Percentiles rank a stretch among this genome's conserved stretches.
These are phyloP conservation scores for Ogataea pini DNA, from an alignment of 805 yeast genomes.

Conservation along the genomic window DNA sequence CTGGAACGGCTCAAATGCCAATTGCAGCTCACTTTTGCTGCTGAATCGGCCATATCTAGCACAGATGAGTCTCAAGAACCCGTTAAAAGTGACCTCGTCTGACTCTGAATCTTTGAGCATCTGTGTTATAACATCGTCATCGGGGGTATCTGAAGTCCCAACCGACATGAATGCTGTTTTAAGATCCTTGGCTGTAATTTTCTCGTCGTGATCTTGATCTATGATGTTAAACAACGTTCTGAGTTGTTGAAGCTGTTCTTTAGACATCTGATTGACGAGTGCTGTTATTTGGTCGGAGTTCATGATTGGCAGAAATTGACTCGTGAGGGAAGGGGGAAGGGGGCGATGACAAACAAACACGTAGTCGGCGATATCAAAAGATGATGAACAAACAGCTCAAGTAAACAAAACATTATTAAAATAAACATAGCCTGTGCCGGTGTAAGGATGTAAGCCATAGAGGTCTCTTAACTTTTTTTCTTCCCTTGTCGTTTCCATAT, in stretches of 20 bases:
- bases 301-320: too few species aligned
- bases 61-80: constrained; percentile 65
- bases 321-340: too few species aligned
- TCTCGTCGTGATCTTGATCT: constrained; percentile 80
- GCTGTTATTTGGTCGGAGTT: constrained; percentile 4
- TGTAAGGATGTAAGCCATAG: too few species aligned
- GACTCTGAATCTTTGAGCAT: constrained; percentile 46
- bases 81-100: constrained; percentile 57
- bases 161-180: constrained; percentile 51
- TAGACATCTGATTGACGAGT: constrained; percentile 43
- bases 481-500: too few species aligned
- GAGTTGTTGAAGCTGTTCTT: constrained; percentile 63
- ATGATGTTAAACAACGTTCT: constrained; percentile 77
- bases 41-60: constrained; percentile 50
- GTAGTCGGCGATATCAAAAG: too few species aligned
- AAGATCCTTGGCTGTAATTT: constrained; percentile 57
- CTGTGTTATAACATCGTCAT: constrained; percentile 42
- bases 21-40: constrained; percentile 50
- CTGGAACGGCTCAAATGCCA: constrained; percentile 59
- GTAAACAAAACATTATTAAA: too few species aligned
- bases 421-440: too few species aligned
- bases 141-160: constrained; percentile 40
- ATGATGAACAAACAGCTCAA: too few species aligned
- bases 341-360: constrained; percentile 1
- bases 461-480: too few species aligned